These are phyloP conservation scores for Ephemerocybe angulata DNA, from an alignment of 768 basidiomycete species.

Conservation along the genomic window DNA sequence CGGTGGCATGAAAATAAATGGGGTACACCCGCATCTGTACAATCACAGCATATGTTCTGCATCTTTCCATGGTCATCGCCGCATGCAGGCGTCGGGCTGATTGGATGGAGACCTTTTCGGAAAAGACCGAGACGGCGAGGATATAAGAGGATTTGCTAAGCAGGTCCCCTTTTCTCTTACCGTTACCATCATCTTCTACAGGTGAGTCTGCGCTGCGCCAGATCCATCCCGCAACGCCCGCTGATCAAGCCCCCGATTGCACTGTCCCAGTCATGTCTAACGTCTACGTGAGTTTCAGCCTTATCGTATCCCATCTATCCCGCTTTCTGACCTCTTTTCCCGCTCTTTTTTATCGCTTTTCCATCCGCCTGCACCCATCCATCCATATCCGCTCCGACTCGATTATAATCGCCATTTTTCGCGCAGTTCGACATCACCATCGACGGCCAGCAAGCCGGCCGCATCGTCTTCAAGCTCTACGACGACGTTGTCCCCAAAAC, in stretches of 20 bases:
- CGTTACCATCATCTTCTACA: neutral
- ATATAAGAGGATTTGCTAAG: slow-evolving; percentile 6
- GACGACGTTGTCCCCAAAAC: slow-evolving; percentile 77
- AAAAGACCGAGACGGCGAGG: neutral
- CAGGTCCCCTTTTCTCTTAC: neutral
- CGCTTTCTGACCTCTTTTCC: too few relatives aligned
- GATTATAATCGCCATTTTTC: neutral
- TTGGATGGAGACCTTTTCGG: neutral
- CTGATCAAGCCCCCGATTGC: neutral
- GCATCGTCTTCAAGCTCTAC: slow-evolving; percentile 82
- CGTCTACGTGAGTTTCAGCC: slow-evolving; percentile 21
- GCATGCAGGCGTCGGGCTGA: too few relatives aligned
- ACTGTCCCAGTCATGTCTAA: slow-evolving; percentile 21
- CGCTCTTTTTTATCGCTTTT: too few relatives aligned
- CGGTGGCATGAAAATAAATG: too few relatives aligned
- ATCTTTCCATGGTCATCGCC: neutral
- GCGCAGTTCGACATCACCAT: slow-evolving; percentile 66
- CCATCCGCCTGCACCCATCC: too few relatives aligned
- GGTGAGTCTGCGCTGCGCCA: neutral
- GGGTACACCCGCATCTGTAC: too few relatives aligned
- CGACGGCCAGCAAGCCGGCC: slow-evolving; percentile 37
- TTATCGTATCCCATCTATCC: too few relatives aligned
- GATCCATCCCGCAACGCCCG: slow-evolving; percentile 4
- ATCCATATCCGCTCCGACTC: too few relatives aligned
- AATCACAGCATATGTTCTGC: neutral